A percentile compares a stretch with the other conserved stretches of the same genome.
Evolutionary conservation across 192 early-diverging fungal species (phyloP).

Genomic region (Podila epicladia): DNA sequence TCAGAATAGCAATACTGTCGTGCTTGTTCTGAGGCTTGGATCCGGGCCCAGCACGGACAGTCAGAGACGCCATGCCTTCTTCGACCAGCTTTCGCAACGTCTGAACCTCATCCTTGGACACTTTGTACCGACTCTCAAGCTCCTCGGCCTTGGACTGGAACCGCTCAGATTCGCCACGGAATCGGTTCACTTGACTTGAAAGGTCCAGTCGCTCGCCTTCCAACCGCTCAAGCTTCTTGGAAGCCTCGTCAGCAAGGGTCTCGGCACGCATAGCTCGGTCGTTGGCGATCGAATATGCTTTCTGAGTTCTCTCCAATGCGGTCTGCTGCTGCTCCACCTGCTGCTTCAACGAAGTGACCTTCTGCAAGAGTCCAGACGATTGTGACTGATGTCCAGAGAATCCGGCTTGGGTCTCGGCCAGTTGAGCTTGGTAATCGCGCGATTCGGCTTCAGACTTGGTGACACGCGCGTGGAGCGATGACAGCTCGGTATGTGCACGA

Average conservation of each 20-base stretch:
- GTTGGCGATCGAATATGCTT: slow-evolving; percentile 46
- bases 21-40: slow-evolving; percentile 24
- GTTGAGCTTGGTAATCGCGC: slow-evolving; percentile 45
- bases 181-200: slow-evolving; percentile 43
- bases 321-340: slow-evolving; percentile 54
- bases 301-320: slow-evolving; percentile 51
- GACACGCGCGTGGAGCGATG: slow-evolving; percentile 48
- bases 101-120: slow-evolving; percentile 52
- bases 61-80: slow-evolving; percentile 53
- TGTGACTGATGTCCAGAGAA: slow-evolving; percentile 45
- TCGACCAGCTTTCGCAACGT: slow-evolving; percentile 53
- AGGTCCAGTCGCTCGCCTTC: slow-evolving; percentile 46
- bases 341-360: slow-evolving; percentile 37
- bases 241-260: slow-evolving; percentile 30
- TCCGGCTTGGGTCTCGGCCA: slow-evolving; percentile 50
- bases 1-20: slow-evolving; percentile 48
- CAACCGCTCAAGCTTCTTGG: slow-evolving; percentile 39
- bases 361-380: slow-evolving; percentile 24
- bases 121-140: slow-evolving; percentile 41
- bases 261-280: slow-evolving; percentile 52
- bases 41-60: slow-evolving; percentile 14
- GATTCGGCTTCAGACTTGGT: slow-evolving; percentile 56
- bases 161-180: slow-evolving; percentile 50
- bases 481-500: slow-evolving; percentile 54
- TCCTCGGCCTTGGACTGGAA: slow-evolving; percentile 51